Evolutionary conservation across 305 asterid species (phyloP).

Genomic region (Euphrasia arctica): DNA sequence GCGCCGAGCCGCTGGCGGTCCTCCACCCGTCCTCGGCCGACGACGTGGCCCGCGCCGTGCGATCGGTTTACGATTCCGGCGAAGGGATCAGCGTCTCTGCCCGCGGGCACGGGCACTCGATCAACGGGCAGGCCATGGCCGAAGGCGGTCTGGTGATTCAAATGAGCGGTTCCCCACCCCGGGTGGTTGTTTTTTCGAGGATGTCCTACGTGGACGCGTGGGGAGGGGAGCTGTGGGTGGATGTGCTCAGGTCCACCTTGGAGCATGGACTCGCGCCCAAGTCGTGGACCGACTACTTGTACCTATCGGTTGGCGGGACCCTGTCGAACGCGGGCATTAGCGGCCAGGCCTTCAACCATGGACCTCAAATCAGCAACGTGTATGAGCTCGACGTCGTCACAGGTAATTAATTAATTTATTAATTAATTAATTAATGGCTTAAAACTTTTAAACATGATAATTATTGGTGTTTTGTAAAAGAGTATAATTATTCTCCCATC

Average conservation of each 20-base stretch:
- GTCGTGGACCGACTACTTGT: slow-evolving; percentile 89
- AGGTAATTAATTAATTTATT: slow-evolving; percentile 44
- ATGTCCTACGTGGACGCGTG: slow-evolving; percentile 59
- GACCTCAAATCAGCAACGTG: slow-evolving; percentile 78
- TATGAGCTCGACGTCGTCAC: slow-evolving; percentile 75
- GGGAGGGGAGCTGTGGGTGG: slow-evolving; percentile 87
- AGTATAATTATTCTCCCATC: too few relatives aligned
- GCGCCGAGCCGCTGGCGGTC: slow-evolving; percentile 55
- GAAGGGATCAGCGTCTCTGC: slow-evolving; percentile 59
- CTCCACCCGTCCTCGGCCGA: slow-evolving; percentile 49
- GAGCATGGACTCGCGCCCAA: slow-evolving; percentile 72
- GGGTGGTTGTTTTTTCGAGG: slow-evolving; percentile 30
- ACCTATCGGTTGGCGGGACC: slow-evolving; percentile 84
- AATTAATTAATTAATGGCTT: background rate
- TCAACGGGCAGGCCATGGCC: slow-evolving; percentile 69
- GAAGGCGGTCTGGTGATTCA: slow-evolving; percentile 54
- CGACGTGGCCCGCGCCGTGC: slow-evolving; percentile 58
- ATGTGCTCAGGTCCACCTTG: slow-evolving; percentile 57
- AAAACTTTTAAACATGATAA: background rate
- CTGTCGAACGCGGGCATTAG: slow-evolving; percentile 83
- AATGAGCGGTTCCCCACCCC: slow-evolving; percentile 47
- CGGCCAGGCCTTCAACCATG: slow-evolving; percentile 81
- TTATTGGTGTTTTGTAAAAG: background rate
- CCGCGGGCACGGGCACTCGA: slow-evolving; percentile 81
- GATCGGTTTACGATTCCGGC: slow-evolving; percentile 51